Evolutionary conservation across 2,329 filamentous ascomycete species (phyloP).

Genomic region (Cladophialophora psammophila): DNA sequence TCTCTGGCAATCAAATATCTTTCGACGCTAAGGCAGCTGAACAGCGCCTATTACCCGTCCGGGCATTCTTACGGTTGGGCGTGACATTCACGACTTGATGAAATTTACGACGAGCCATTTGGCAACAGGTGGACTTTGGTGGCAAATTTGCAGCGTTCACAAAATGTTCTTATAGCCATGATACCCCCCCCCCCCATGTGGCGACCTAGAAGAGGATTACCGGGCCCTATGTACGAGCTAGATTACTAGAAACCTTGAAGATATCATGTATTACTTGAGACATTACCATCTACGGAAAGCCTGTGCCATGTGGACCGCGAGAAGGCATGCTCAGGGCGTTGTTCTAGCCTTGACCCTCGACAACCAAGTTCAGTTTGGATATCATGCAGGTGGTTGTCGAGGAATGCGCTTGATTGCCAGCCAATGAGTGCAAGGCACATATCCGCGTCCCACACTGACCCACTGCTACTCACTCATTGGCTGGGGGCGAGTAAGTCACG

Average conservation of each 20-base stretch:
- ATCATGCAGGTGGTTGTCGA: not conserved
- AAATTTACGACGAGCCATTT: slow-evolving; percentile 3
- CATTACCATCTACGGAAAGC: no score
- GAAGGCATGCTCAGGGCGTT: not conserved
- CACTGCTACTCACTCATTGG: not conserved
- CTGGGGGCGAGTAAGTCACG: not conserved
- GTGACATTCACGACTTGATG: slow-evolving; percentile 30
- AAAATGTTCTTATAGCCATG: slow-evolving; percentile 24
- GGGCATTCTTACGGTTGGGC: slow-evolving; percentile 31
- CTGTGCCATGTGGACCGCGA: no score
- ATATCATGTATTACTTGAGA: not conserved
- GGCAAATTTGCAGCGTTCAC: slow-evolving; percentile 1
- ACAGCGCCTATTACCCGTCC: slow-evolving; percentile 34
- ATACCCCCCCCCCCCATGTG: slow-evolving; percentile 15
- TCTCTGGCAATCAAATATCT: slow-evolving; percentile 32
- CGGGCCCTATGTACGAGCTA: not conserved
- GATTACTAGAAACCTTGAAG: slow-evolving; percentile 7
- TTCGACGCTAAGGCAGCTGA: slow-evolving; percentile 33
- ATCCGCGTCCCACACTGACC: not conserved
- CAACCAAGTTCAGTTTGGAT: not conserved
- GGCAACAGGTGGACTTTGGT: not conserved
- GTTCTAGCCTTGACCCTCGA: not conserved
- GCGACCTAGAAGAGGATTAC: slow-evolving; percentile 3
- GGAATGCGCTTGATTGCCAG: slow-evolving; percentile 19
- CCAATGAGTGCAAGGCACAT: slow-evolving; percentile 28